Conservation (phyloP, 2,329 filamentous ascomycete species). For the Mycosphaerella arachidis region DNA sequence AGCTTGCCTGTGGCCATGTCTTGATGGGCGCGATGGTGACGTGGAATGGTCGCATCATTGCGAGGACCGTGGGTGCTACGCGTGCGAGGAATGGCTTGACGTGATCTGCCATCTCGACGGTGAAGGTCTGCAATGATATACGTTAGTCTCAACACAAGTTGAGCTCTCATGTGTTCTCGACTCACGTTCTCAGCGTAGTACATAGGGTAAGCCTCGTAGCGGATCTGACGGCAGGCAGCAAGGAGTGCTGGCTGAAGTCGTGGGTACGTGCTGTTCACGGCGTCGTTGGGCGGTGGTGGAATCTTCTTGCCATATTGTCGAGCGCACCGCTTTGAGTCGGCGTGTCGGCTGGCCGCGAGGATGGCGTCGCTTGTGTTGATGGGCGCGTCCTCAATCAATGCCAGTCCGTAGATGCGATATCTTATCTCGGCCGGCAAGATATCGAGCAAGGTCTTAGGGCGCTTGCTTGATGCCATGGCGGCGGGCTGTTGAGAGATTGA, state of each 20-base stretch:
- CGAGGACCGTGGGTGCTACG: background rate
- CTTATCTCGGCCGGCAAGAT: background rate
- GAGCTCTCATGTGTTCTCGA: background rate
- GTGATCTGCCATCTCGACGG: background rate
- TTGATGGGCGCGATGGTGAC: background rate
- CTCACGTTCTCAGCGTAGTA: conserved; percentile 5
- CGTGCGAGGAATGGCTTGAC: background rate
- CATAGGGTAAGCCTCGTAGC: background rate
- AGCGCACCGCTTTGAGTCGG: background rate
- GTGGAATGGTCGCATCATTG: background rate
- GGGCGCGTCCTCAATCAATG: background rate
- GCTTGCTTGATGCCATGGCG: background rate
- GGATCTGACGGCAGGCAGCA: background rate
- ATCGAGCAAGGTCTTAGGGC: background rate
- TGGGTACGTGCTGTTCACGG: background rate
- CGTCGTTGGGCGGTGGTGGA: background rate
- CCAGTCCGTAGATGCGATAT: background rate
- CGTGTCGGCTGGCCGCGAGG: background rate
- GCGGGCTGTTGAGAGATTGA: background rate
- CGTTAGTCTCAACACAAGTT: background rate
- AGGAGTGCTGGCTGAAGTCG: conserved; percentile 2
- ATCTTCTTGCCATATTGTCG: background rate
- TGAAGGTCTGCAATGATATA: background rate
- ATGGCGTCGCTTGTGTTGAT: background rate
- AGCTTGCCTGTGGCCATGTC: background rate